Conservation (phyloP, 306 rosid species). For the Begonia peltatifolia region DNA sequence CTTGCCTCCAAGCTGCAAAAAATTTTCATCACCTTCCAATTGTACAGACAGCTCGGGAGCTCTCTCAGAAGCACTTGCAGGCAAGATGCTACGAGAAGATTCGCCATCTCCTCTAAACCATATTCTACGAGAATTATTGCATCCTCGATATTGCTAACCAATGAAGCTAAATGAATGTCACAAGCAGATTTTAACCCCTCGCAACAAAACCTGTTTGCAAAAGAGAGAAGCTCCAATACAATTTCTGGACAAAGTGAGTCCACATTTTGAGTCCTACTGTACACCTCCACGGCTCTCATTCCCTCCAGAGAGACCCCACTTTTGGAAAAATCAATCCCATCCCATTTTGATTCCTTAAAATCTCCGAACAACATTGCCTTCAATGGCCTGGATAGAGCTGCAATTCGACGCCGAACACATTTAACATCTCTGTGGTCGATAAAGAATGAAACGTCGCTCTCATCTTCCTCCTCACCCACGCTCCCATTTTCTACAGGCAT, state of each 20-base stretch:
- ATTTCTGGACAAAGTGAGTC: conserved; percentile 22
- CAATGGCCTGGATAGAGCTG: conserved; percentile 53
- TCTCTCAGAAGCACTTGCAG: conserved; percentile 76
- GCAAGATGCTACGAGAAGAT: conserved; percentile 72
- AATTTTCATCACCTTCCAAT: conserved; percentile 28
- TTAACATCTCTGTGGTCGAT: conserved; percentile 55
- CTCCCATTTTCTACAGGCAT: background rate
- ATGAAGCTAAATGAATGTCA: conserved; percentile 48
- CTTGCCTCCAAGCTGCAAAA: conserved; percentile 65
- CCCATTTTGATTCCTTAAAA: conserved; percentile 49
- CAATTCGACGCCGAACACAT: conserved; percentile 48
- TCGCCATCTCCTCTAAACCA: conserved; percentile 61
- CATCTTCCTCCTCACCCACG: conserved; percentile 29
- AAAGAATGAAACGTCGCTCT: conserved; percentile 35
- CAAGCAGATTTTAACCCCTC: conserved; percentile 71
- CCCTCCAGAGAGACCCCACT: conserved; percentile 48
- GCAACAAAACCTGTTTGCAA: conserved; percentile 66
- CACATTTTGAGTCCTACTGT: conserved; percentile 52
- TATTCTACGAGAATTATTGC: conserved; percentile 53
- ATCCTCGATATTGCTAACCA: conserved; percentile 50
- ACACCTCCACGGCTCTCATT: conserved; percentile 55
- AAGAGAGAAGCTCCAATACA: conserved; percentile 52
- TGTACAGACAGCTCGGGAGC: conserved; percentile 48
- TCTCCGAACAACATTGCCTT: conserved; percentile 67
- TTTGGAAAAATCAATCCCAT: conserved; percentile 53